Evolutionary conservation across 768 basidiomycete genomes (phyloP).

Genomic region (Galerina marginata): DNA sequence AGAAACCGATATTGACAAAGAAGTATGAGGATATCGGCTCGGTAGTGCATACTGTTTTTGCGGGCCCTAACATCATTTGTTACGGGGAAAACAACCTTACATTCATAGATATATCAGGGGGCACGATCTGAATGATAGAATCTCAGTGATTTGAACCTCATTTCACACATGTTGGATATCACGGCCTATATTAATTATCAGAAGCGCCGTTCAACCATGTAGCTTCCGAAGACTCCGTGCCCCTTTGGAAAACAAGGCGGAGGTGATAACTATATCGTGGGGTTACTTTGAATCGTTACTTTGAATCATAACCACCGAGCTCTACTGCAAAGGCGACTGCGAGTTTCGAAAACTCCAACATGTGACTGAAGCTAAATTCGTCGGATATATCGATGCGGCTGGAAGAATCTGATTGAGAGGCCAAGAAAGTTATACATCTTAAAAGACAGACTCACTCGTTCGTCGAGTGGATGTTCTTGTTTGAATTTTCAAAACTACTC

Average conservation of each 20-base stretch:
- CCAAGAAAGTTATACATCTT: slow-evolving; percentile 10
- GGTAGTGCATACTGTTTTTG: slow-evolving; percentile 46
- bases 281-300: slow-evolving; percentile 22
- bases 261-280: not conserved
- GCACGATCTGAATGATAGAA: slow-evolving; percentile 1
- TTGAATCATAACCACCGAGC: slow-evolving; percentile 56
- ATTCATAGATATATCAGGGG: slow-evolving; percentile 30
- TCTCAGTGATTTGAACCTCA: slow-evolving; percentile 7
- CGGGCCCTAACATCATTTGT: slow-evolving; percentile 44
- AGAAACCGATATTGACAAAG: slow-evolving; percentile 42
- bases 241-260: not conserved
- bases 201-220: not conserved
- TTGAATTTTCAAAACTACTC: slow-evolving; percentile 76
- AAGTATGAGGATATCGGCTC: slow-evolving; percentile 35
- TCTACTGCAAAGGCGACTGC: slow-evolving; percentile 82
- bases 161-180: slow-evolving; percentile 6
- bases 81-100: slow-evolving; percentile 45
- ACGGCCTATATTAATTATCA: slow-evolving; percentile 2
- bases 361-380: slow-evolving; percentile 91
- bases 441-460: slow-evolving; percentile 66
- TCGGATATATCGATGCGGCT: slow-evolving; percentile 85
- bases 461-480: slow-evolving; percentile 81
- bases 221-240: not conserved
- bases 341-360: slow-evolving; percentile 88
- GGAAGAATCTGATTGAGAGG: slow-evolving; percentile 20